Evolutionary conservation across 208 protist species (phyloP).

Genomic region (Borovskyia barvae): DNA sequence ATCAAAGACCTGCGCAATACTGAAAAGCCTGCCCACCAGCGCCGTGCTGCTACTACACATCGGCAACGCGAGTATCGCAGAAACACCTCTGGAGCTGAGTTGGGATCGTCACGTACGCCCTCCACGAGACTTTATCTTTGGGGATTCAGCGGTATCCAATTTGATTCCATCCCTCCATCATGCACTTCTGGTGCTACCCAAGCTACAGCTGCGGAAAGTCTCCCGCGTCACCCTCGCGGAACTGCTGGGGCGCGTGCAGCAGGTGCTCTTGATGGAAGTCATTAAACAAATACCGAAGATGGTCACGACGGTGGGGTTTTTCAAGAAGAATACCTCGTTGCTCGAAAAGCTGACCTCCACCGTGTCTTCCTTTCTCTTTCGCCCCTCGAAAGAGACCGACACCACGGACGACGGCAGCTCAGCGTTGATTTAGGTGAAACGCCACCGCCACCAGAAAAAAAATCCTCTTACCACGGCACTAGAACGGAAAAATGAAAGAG

Average conservation of each 20-base stretch:
- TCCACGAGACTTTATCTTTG: slow-evolving; percentile 50
- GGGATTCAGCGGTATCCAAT: slow-evolving; percentile 34
- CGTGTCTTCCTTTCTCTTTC: slow-evolving; percentile 20
- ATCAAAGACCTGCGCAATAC: background rate
- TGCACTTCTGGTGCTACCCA: slow-evolving; percentile 43
- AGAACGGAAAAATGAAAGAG: background rate
- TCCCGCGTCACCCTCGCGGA: slow-evolving; percentile 28
- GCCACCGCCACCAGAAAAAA: background rate
- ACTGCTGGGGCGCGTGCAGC: slow-evolving; percentile 26
- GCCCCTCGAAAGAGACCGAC: slow-evolving; percentile 10
- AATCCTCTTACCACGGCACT: too few species aligned
- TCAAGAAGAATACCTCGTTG: slow-evolving; percentile 32
- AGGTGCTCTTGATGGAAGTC: slow-evolving; percentile 42
- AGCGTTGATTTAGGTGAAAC: slow-evolving; percentile 7
- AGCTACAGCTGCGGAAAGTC: slow-evolving; percentile 37
- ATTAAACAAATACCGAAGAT: slow-evolving; percentile 51
- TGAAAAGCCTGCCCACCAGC: slow-evolving; percentile 10
- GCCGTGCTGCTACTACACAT: slow-evolving; percentile 24
- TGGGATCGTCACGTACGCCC: slow-evolving; percentile 53
- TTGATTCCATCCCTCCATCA: slow-evolving; percentile 61
- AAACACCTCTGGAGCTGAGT: slow-evolving; percentile 37
- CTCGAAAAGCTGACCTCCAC: slow-evolving; percentile 28
- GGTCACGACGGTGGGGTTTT: slow-evolving; percentile 44
- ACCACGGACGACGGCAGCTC: slow-evolving; percentile 21
- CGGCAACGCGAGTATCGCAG: slow-evolving; percentile 28